Evolutionary conservation across 2,329 filamentous ascomycete genomes (phyloP), one percentile per base, ranked within the genome.

Genomic region (Hypoxylon sp.): DNA sequence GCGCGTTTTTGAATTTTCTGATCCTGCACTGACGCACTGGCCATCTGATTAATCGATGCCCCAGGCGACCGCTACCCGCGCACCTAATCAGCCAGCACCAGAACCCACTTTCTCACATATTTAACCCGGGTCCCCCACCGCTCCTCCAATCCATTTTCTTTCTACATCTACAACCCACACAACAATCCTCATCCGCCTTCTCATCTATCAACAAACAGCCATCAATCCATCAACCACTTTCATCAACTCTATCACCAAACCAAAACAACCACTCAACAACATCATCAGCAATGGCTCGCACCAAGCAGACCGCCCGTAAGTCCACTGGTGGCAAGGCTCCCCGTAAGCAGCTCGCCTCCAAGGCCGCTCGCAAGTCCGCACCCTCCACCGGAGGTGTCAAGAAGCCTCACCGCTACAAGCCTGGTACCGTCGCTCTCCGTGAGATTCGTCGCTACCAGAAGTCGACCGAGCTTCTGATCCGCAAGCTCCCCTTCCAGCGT

Each of bases 361-460:
- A 98, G 93, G 96, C 95, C 76, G 95, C 96, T 80, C 95, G 96
- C 88, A 99, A 99, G 91, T 94, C 92, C 79, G 95, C 96, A 70
- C 96, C 96, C 77, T 97, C 94, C 72, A 98, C 96, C 83, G 96
- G 95, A 79, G 92, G 92, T 91, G 92, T 95, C 90, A 96, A 96
- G 92, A 96, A 96, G 92, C 93, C 93, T 85, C 92, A 95, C 86
- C 89, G 92, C 80, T 85, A 95, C 83, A 95, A 94, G 92, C 92
- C 92, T 80, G 92, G 92, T 89, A 97, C 96, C 81, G 92, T 97
- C 85, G 95, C 95, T 89, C 92, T 98, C 79, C 93, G 94, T 89
- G 96, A 99, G 87, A 99, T 99, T 79, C 92, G 95, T 88, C 92
- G 93, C 81, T 98, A 98, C 88, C 95, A 98, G 87, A 97, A 97